Conservation (phyloP, 2,329 filamentous ascomycete genomes). For the Aspergillus versicolor region DNA sequence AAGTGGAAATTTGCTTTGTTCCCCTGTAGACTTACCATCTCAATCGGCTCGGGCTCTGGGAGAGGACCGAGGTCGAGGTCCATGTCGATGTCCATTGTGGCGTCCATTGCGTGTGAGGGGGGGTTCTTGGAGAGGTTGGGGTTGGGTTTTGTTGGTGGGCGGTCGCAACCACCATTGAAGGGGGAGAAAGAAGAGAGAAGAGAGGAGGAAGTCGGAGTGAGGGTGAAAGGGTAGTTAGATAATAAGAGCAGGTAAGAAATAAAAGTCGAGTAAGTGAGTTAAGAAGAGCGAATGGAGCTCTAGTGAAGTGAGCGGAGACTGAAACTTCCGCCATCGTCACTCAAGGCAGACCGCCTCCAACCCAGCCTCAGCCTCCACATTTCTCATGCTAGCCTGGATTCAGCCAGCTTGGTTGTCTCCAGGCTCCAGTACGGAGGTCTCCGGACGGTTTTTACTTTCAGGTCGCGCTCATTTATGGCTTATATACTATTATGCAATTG, state of each 20-base stretch:
- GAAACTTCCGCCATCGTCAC: constrained; percentile 4
- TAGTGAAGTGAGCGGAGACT: background rate
- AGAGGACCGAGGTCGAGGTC: constrained; percentile 59
- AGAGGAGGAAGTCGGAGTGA: background rate
- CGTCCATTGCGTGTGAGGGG: constrained; percentile 26
- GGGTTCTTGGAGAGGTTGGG: background rate
- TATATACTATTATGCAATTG: too few relatives aligned
- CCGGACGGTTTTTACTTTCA: too few relatives aligned
- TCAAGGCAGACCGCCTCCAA: constrained; percentile 2
- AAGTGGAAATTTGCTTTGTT: background rate
- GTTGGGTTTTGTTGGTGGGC: background rate
- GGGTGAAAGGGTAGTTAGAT: background rate
- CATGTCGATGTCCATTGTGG: constrained; percentile 70
- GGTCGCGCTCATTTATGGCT: too few relatives aligned
- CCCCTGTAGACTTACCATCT: constrained; percentile 27
- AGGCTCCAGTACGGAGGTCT: too few relatives aligned
- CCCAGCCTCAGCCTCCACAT: too few relatives aligned
- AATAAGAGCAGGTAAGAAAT: background rate
- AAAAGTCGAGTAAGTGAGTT: background rate
- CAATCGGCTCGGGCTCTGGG: constrained; percentile 38
- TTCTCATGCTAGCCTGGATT: too few relatives aligned
- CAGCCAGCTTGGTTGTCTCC: too few relatives aligned
- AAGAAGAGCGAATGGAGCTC: constrained; percentile 1
- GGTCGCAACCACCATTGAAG: constrained; percentile 6
- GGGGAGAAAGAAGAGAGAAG: background rate